These are phyloP conservation scores for Haplosporangium sp. DNA, from an alignment of 371 early-diverging fungal species.

Conservation along the genomic window DNA sequence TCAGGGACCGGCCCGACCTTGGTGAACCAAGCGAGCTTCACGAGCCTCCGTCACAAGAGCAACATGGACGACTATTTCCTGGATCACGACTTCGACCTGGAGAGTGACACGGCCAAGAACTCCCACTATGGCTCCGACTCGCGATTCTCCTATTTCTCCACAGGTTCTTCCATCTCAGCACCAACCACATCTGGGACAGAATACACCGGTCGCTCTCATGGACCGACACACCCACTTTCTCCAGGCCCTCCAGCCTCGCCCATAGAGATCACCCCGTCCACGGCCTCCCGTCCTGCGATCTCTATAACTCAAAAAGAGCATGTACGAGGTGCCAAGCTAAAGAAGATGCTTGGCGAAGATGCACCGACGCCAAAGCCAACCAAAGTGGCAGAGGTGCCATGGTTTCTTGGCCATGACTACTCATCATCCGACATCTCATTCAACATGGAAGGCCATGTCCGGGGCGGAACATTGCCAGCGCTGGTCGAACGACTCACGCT, in stretches of 20 bases:
- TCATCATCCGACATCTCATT: slow-evolving; percentile 77
- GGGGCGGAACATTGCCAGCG: slow-evolving; percentile 87
- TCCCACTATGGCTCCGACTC: slow-evolving; percentile 30
- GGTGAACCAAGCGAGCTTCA: slow-evolving; percentile 4
- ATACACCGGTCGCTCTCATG: slow-evolving; percentile 19
- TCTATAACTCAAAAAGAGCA: slow-evolving; percentile 38
- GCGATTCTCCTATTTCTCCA: slow-evolving; percentile 28
- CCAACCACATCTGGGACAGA: slow-evolving; percentile 32
- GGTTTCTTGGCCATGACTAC: slow-evolving; percentile 83
- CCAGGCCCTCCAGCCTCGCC: slow-evolving; percentile 25
- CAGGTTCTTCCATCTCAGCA: slow-evolving; percentile 11
- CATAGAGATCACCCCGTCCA: slow-evolving; percentile 48
- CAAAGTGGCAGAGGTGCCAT: slow-evolving; percentile 56
- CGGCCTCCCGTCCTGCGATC: slow-evolving; percentile 4
- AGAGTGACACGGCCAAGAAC: slow-evolving; percentile 18
- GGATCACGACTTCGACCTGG: slow-evolving; percentile 30
- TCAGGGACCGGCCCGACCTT: slow-evolving; percentile 16
- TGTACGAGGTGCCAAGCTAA: slow-evolving; percentile 33
- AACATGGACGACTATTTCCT: slow-evolving; percentile 22
- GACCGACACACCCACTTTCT: slow-evolving; percentile 4
- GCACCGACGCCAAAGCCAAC: slow-evolving; percentile 34
- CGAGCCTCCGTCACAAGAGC: slow-evolving; percentile 7
- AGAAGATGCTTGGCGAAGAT: slow-evolving; percentile 40
- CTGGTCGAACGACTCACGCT: slow-evolving; percentile 90
- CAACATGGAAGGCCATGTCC: slow-evolving; percentile 88